Conservation (phyloP, 2,329 filamentous ascomycete genomes). For the Massarina eburnea region DNA sequence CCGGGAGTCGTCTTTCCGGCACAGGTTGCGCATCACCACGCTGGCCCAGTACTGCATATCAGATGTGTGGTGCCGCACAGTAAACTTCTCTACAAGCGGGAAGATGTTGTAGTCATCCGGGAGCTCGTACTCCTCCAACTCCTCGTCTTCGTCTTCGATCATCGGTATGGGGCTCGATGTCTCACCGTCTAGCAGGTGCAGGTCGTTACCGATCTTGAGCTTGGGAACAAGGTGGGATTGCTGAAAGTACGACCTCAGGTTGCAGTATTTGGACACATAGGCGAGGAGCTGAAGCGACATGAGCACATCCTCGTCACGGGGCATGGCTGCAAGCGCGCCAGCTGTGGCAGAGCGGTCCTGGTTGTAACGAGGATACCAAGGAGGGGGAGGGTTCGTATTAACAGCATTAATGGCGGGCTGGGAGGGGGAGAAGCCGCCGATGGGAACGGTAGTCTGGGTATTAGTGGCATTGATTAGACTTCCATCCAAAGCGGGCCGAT, state of each 20-base stretch:
- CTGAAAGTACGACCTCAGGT: slow-evolving; percentile 92
- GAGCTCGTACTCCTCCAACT: slow-evolving; percentile 84
- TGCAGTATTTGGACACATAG: slow-evolving; percentile 98
- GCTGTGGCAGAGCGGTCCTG: slow-evolving; percentile 69
- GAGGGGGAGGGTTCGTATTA: slow-evolving; percentile 74
- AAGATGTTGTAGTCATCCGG: slow-evolving; percentile 98
- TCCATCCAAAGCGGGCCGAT: slow-evolving; percentile 79
- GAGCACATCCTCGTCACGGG: slow-evolving; percentile 92
- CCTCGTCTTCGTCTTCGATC: slow-evolving; percentile 62
- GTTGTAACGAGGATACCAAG: slow-evolving; percentile 76
- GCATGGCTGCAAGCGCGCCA: slow-evolving; percentile 85
- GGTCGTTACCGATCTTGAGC: slow-evolving; percentile 84
- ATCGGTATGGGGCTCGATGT: slow-evolving; percentile 40
- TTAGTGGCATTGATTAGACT: slow-evolving; percentile 75
- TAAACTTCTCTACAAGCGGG: slow-evolving; percentile 97
- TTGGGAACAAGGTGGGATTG: slow-evolving; percentile 89
- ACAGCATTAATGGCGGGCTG: slow-evolving; percentile 68
- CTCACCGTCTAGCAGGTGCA: slow-evolving; percentile 76
- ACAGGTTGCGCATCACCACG: slow-evolving; percentile 97
- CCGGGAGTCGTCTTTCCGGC: slow-evolving; percentile 92
- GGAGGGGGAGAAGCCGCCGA: slow-evolving; percentile 70
- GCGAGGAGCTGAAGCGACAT: slow-evolving; percentile 97
- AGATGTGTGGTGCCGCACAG: slow-evolving; percentile 87
- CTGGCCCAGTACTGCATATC: slow-evolving; percentile 99
- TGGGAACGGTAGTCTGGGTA: slow-evolving; percentile 66